Evolutionary conservation across 192 early-diverging fungal genomes (phyloP), one percentile per base, ranked within the genome.

Genomic region (Umbelopsis sp.): DNA sequence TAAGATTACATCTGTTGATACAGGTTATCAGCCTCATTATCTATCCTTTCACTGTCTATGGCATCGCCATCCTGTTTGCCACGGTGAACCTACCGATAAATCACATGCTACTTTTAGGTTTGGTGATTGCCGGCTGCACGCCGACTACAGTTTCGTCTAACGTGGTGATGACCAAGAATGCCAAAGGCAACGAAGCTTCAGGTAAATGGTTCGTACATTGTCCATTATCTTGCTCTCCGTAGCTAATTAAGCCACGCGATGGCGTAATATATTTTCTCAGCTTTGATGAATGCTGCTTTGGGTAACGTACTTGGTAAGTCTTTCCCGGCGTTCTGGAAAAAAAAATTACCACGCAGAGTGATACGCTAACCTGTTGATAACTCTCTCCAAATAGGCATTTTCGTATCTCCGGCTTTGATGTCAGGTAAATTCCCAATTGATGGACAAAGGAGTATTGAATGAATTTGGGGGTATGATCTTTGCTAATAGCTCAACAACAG

Each of bases 101-200:
- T 68, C 70, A 71, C 2, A 83, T 81, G 21, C 75, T 92, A 3
- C 65, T 89, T 53, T 81, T 83, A 20, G 91, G 91, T 71, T 73
- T 92, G 45, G 81, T 91, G 14, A 86, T 92, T 66, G 83, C 86
- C 45, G 85, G 85, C 14, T 78, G 83, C 9, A 89, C 85, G 4
- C 91, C 91, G 0, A 92, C 91, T 0, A 92, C 91, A 7, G 87
- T 92, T 51, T 90, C 90, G 3, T 92, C 91, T 17, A 92, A 92
- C 73, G 89, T 90, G 8, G 83, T 92, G 68, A 92, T 92, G 91
- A 92, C 91, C 20, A 85, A 86, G 69, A 86, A 88, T 51, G 88
- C 90, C 34, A 52, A 71, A 22, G 91, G 91, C 22, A 90, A 86
- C 66, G 91, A 91, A 65, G 84, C 89, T 21, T 78, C 77, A 47